Base-by-base conservation (phyloP, 139 green algal species). In the Micractinium conductrix region DNA sequence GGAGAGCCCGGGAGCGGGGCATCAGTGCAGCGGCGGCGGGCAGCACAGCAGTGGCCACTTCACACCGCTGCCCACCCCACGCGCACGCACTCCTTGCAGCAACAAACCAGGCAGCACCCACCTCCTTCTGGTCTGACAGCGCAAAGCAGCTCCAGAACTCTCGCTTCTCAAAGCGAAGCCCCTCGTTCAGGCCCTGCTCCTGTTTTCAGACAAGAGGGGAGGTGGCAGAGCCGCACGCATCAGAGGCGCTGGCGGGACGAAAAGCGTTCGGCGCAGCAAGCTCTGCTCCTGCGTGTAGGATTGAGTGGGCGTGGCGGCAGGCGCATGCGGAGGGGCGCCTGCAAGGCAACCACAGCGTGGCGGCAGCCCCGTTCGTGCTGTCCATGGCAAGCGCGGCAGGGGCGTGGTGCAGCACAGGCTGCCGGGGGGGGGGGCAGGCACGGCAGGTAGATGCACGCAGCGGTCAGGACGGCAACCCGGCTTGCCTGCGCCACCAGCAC, bases 81-180 rank as follows among this genome's bases (percentile, higher is more conserved):
- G n/a, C n/a, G n/a, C n/a, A n/a, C n/a, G n/a, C n/a, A n/a, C n/a
- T n/a, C n/a, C n/a, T n/a, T n/a, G n/a, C n/a, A n/a, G n/a, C n/a
- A n/a, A n/a, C n/a, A n/a, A n/a, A n/a, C n/a, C n/a, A n/a, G n/a
- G n/a, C n/a, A n/a, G n/a, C n/a, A n/a, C 58, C 26, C 65, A 72
- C 65, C 65, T 95, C 92, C 78, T 91, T 91, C 86, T 93, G 90
- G 80, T 96, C 93, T 12, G 89, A 71, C 19, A 92, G 74, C 4
- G 74, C 93, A 85, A 95, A 96, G 83, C 82, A 91, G n/a, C 74
- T 88, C 91, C 90, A 93, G 74, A 94, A 94, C 78, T 92, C 85
- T 3, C 84, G 83, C 83, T 88, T 89, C 83, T 93, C 90, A 69
- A 89, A 88, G 37, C 69, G 44, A 19, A 93, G 82, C 14, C 90